A percentile compares a stretch with the other conserved stretches of the same genome.
Evolutionary conservation across 495 filamentous ascomycete species (phyloP).

Genomic region (Annulohypoxylon moriforme): DNA sequence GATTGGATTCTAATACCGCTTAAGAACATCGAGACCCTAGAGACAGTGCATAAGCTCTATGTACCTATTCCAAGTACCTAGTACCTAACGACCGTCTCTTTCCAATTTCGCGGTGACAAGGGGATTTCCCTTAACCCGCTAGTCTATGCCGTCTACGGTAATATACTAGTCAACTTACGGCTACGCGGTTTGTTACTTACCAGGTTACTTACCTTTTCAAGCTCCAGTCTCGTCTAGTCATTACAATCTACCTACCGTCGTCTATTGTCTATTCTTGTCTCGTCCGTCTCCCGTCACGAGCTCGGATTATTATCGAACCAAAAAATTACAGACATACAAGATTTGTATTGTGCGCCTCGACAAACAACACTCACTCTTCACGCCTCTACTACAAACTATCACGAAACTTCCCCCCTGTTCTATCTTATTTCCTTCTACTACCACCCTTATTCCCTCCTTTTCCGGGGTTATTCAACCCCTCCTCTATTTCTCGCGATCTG

Average conservation of each 20-base stretch:
- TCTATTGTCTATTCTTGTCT: neutral
- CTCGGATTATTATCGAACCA: neutral
- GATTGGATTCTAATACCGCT: too few species aligned
- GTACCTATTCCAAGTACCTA: too few species aligned
- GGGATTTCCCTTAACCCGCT: neutral
- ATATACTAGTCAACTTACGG: neutral
- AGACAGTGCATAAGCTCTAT: too few species aligned
- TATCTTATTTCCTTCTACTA: neutral
- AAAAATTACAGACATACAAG: neutral
- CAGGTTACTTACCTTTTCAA: neutral
- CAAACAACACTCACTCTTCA: neutral
- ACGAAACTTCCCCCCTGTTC: neutral
- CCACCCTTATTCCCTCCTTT: neutral
- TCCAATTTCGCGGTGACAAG: neutral
- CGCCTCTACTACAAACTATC: neutral
- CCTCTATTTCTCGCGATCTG: slow-evolving; percentile 28
- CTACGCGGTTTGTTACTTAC: neutral
- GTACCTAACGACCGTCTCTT: too few species aligned
- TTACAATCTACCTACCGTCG: neutral
- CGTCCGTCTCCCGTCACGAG: slow-evolving; percentile 5
- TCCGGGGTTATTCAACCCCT: neutral
- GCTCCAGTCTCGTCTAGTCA: neutral
- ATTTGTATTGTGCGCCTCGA: neutral
- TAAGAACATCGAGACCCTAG: too few species aligned
- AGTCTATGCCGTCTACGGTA: neutral